Base-by-base conservation (phyloP, 2,329 filamentous ascomycete genomes). In the Endothia cerciana region DNA sequence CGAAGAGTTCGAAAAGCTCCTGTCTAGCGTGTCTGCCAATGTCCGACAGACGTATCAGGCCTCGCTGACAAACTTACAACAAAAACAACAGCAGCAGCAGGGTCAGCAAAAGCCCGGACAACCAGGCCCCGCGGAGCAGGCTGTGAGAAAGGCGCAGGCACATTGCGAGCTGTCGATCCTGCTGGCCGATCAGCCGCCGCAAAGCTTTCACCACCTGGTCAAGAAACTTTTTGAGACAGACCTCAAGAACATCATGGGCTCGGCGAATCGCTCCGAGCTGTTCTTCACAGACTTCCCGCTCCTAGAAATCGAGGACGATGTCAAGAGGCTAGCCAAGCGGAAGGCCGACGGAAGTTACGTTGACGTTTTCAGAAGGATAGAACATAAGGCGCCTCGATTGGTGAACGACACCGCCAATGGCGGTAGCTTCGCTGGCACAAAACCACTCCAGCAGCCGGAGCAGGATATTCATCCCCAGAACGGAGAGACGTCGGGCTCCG, bases 231-330 rank as follows among this genome's bases (percentile, higher is more conserved):
- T 94, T 66, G 81, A 82, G 40, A 79, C 81, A 36, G 85, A 88
- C 56, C 77, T 93, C 36, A 81, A 80, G 0, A 80, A 82, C 25
- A 83, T 94, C 63, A 82, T 85, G 49, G 80, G 80, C 5, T 81
- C 85, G 63, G 83, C 89, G 13, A 87, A 95, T 70, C 83, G 87
- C 36, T 85, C 89, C 11, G 84, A 84, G 67, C 81, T 97, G 59
- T 91, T 91, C 77, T 91, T 93, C 76, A 86, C 87, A 59, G 87
- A 95, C 73, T 92, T 89, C 64, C 82, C 82, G 59, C 85, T 91
- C 74, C 81, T 95, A 13, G 90, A 90, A 5, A 80, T 92, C 17
- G 83, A 85, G 11, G 84, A 89, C 62, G 86, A 89, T 66, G 77
- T 77, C 17, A 78, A 79, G 22, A 85, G 83, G 4, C 73, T 86